These are phyloP conservation scores for Pistacia vera DNA, from an alignment of 345 rosid genomes.

Conservation along the genomic window DNA sequence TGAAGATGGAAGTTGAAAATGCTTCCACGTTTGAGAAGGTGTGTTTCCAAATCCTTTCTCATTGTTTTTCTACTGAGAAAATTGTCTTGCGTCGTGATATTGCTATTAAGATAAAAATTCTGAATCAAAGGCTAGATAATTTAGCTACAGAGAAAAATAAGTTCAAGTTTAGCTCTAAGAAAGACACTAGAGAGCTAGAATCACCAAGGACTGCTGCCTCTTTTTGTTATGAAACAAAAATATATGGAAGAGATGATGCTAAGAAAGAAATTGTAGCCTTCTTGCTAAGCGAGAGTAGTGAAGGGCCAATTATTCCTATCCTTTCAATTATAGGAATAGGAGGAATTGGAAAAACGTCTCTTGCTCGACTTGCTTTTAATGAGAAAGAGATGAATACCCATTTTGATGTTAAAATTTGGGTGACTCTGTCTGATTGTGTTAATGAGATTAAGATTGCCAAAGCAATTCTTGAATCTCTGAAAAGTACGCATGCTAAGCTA, in stretches of 20 bases:
- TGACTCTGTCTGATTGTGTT: too few relatives aligned
- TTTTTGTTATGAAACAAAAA: background rate
- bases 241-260: background rate
- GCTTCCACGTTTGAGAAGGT: constrained; percentile 2
- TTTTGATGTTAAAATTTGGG: background rate
- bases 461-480: too few relatives aligned
- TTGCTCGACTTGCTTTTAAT: background rate
- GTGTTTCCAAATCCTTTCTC: background rate
- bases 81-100: background rate
- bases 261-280: background rate
- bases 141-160: background rate
- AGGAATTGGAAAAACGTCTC: background rate
- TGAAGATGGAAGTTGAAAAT: background rate
- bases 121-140: background rate
- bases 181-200: background rate
- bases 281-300: background rate
- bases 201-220: background rate
- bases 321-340: background rate
- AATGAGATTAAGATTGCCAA: too few relatives aligned
- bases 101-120: background rate
- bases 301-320: background rate
- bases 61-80: background rate
- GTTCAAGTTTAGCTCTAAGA: background rate
- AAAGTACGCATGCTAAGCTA: background rate
- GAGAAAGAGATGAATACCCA: background rate